Conservation (phyloP, 495 filamentous ascomycete genomes). For the Trypethelium eluteriae region DNA sequence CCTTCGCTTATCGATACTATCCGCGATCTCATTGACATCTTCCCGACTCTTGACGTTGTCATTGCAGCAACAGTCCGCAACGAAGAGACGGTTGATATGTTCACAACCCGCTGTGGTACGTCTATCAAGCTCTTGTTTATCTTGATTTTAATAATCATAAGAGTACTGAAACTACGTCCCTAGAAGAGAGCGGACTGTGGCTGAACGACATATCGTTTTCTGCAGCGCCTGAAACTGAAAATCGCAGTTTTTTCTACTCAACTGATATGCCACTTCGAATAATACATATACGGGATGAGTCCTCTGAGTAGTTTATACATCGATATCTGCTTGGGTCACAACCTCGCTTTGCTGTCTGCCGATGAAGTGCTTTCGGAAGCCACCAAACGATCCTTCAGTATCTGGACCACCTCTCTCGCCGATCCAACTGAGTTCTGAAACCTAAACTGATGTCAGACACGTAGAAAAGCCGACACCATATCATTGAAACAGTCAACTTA, state of each 20-base stretch:
- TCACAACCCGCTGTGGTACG: slow-evolving; percentile 52
- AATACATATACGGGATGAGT: slow-evolving; percentile 18
- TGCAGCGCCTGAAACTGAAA: slow-evolving; percentile 20
- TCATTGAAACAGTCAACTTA: slow-evolving; percentile 10
- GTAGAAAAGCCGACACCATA: not conserved
- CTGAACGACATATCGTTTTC: slow-evolving; percentile 27
- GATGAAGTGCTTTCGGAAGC: not conserved
- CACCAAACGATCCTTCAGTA: slow-evolving; percentile 5
- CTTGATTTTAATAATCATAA: slow-evolving; percentile 3
- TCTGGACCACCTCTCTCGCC: not conserved
- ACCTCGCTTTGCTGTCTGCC: not conserved
- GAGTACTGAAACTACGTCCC: not conserved
- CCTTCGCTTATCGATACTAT: slow-evolving; percentile 52
- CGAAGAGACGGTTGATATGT: slow-evolving; percentile 52
- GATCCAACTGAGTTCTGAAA: slow-evolving; percentile 2
- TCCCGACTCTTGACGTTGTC: slow-evolving; percentile 43
- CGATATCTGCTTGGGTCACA: not conserved
- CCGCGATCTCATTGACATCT: slow-evolving; percentile 46
- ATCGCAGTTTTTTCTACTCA: slow-evolving; percentile 32
- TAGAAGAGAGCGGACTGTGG: slow-evolving; percentile 28
- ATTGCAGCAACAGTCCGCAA: slow-evolving; percentile 58
- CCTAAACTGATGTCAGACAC: not conserved
- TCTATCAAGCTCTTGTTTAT: slow-evolving; percentile 14
- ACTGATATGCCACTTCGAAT: slow-evolving; percentile 32
- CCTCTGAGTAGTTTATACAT: not conserved